Evolutionary conservation across 1,139 yeast species (phyloP).

Genomic region (Nakaseomyces nivariensis): DNA sequence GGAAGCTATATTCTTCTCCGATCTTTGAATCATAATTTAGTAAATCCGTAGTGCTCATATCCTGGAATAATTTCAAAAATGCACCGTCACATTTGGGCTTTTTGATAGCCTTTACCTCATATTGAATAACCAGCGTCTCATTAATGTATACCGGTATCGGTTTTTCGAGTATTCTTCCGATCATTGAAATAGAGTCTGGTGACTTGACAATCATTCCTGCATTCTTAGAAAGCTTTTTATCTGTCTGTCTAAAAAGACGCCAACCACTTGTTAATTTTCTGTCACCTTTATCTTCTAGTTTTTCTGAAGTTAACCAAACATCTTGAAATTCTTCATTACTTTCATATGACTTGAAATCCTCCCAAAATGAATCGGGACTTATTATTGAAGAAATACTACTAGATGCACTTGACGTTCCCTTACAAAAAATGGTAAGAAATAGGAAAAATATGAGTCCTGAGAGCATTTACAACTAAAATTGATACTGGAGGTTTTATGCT

Average conservation of each 20-base stretch:
- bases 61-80: conserved; percentile 60
- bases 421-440: too few relatives aligned
- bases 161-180: conserved; percentile 11
- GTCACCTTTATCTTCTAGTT: conserved; percentile 7
- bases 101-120: conserved; percentile 74
- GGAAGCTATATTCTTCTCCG: conserved; percentile 65
- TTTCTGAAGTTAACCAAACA: conserved; percentile 9
- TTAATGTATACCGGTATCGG: conserved; percentile 32
- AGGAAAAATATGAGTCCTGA: too few relatives aligned
- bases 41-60: conserved; percentile 34
- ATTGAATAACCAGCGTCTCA: conserved; percentile 70
- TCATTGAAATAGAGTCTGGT: conserved; percentile 11
- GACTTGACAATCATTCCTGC: conserved; percentile 8
- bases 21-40: conserved; percentile 35
- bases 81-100: conserved; percentile 83
- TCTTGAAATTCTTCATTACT: conserved; percentile 8
- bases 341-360: conserved; percentile 13
- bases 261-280: not conserved
- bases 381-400: not conserved
- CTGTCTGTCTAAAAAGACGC: conserved; percentile 10
- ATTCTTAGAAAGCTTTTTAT: conserved; percentile 12
- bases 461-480: too few relatives aligned
- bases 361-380: conserved; percentile 12
- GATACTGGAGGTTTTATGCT: too few relatives aligned
- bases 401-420: too few relatives aligned